phyloP scores from a whole-genome alignment of 768 basidiomycete genomes.

The Leccinum truebloodii region DNA sequence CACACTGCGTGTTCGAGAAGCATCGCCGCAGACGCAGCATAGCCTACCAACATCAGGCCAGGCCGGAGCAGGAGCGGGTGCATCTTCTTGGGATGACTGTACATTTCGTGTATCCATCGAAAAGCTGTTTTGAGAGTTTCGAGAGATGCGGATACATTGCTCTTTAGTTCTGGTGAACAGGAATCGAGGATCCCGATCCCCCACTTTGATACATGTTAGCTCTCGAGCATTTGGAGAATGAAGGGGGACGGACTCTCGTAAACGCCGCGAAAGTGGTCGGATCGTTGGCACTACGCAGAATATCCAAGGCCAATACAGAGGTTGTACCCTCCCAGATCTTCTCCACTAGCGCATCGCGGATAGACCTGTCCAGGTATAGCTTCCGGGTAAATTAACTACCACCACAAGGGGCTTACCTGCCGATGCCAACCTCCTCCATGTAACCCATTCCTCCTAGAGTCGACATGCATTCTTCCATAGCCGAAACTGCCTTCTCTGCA shows the following conservation, averaged over 20 bases:
- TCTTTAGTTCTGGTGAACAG: conserved; percentile 38
- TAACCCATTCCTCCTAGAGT: conserved; percentile 77
- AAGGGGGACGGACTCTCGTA: conserved; percentile 42
- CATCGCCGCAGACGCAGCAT: conserved; percentile 51
- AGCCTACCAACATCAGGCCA: conserved; percentile 58
- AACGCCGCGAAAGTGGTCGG: conserved; percentile 47
- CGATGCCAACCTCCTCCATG: conserved; percentile 80
- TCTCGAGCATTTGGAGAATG: neutral
- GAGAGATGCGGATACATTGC: conserved; percentile 32
- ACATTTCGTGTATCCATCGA: conserved; percentile 40
- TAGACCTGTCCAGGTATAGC: conserved; percentile 37
- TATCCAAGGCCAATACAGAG: conserved; percentile 67
- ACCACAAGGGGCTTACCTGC: conserved; percentile 37
- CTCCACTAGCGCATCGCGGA: conserved; percentile 72
- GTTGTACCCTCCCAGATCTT: conserved; percentile 84
- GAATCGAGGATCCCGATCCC: conserved; percentile 43
- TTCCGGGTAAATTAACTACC: neutral
- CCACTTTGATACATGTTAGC: conserved; percentile 46
- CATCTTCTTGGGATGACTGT: conserved; percentile 36
- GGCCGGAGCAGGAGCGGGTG: conserved; percentile 55
- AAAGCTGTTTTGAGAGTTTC: conserved; percentile 41
- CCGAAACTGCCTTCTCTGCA: conserved; percentile 59
- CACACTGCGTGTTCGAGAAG: conserved; percentile 73
- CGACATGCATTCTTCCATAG: conserved; percentile 76
- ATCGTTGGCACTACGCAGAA: conserved; percentile 55